Evolutionary conservation across 345 rosid species (phyloP).

Genomic region (Streptanthus diversifolius): DNA sequence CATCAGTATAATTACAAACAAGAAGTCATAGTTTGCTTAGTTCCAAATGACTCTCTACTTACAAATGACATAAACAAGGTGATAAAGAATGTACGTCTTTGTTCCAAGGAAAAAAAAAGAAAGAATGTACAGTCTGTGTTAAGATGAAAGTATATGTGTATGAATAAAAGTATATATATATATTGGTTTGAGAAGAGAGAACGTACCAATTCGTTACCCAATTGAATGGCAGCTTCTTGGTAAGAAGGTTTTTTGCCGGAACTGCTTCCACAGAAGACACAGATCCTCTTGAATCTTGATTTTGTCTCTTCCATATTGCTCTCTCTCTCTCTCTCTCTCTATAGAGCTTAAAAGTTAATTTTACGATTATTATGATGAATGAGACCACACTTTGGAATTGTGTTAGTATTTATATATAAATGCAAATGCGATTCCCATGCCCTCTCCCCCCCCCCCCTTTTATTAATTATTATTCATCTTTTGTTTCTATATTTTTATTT

Average conservation of each 20-base stretch:
- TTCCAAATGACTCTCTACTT: not conserved
- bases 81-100: not conserved
- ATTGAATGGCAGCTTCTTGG: constrained; percentile 77
- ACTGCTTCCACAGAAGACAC: constrained; percentile 89
- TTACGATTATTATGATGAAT: constrained; percentile 32
- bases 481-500: constrained; percentile 1
- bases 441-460: constrained; percentile 2
- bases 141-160: not conserved
- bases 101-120: no score
- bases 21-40: not conserved
- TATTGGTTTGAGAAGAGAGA: not conserved
- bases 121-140: no score
- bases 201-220: constrained; percentile 75
- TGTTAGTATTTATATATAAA: constrained; percentile 29
- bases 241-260: constrained; percentile 74
- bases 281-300: constrained; percentile 76
- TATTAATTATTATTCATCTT: constrained; percentile 8
- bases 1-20: not conserved
- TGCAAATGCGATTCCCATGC: constrained; percentile 35
- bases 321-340: constrained; percentile 14
- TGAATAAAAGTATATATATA: not conserved
- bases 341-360: constrained; percentile 14
- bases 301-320: constrained; percentile 45
- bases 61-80: constrained; percentile 2
- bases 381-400: constrained; percentile 29